Conservation (phyloP, 2,329 filamentous ascomycete species). For the Sporothrix euskadiensis region DNA sequence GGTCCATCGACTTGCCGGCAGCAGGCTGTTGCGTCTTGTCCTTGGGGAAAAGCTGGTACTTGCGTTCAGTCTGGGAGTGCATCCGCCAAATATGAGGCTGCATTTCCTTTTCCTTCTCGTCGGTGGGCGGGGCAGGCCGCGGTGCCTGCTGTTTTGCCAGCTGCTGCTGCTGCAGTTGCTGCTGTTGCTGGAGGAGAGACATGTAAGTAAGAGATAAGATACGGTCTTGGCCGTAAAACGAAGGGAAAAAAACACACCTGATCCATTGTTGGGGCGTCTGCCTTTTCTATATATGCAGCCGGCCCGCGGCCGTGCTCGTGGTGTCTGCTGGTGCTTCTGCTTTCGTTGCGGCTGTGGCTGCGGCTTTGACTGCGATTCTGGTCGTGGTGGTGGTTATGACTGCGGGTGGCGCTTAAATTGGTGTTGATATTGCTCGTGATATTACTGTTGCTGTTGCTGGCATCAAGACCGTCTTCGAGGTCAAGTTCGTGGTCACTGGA, state of each 20-base stretch:
- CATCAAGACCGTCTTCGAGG: neutral
- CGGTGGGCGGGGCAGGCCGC: neutral
- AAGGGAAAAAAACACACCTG: conserved; percentile 25
- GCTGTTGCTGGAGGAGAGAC: conserved; percentile 28
- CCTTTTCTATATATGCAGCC: conserved; percentile 19
- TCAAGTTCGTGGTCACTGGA: conserved; percentile 40
- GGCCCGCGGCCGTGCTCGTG: neutral
- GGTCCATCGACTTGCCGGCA: conserved; percentile 49
- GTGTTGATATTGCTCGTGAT: neutral
- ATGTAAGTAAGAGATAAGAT: conserved; percentile 26
- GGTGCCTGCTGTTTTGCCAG: conserved; percentile 15
- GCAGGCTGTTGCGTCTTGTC: conserved; percentile 49
- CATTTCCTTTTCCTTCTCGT: conserved; percentile 40
- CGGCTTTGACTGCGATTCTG: neutral
- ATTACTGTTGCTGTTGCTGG: neutral
- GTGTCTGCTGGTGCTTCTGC: neutral
- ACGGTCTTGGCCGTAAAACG: neutral
- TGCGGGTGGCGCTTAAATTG: neutral
- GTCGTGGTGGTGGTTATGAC: too few relatives aligned
- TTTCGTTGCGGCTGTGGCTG: neutral
- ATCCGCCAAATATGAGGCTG: conserved; percentile 61
- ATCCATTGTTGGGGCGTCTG: conserved; percentile 9
- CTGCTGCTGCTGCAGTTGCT: conserved; percentile 31
- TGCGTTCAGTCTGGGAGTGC: conserved; percentile 55
- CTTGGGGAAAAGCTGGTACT: conserved; percentile 63